Evolutionary conservation across 331 rosid species (phyloP), one percentile per base, ranked within the genome.

Genomic region (Quercus phellos): DNA sequence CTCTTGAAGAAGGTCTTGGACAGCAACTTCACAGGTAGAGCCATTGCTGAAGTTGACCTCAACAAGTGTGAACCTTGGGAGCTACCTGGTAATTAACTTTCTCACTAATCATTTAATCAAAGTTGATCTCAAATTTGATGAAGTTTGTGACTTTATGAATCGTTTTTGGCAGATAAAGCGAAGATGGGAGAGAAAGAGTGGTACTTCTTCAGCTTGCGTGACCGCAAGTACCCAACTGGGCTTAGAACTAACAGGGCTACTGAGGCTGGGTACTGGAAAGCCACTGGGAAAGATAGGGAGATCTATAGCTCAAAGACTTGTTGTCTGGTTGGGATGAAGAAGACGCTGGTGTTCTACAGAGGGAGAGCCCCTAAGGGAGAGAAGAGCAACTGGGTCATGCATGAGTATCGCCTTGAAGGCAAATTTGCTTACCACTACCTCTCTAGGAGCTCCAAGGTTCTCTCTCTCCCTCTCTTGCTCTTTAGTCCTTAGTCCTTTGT

Each of bases 1-100:
- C 97, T 95, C 24, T 90, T 95, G 7, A 95, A 89, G 86, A 95
- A 95, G 70, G 99, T 95, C 11, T 87, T 90, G 0, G 98, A 95
- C 84, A 76, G 75, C 66, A 85, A 50, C 72, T 95, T 95, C 89
- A 71, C 87, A 2, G 97, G 94, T 0, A 79, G 99, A 55, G 99
- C 99, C 83, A 91, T 95, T 63, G 92, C 98, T 32, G 96, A 95
- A 76, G 98, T 95, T 70, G 99, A 95, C 75, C 98, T 95, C 24
- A 95, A 95, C 91, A 95, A 95, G 80, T 91, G 98, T 70, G 99
- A 95, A 80, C 99, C 99, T 0, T 95, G 99, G 99, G 91, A 95
- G 68, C 96, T 95, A 4, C 98, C 99, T 6, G 97, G 98, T 94
- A 78, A 68, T 19, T 24, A 1, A 8, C 12, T 38, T 2, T 10